Conservation (phyloP, 106 monocot species). For the Dendrobium catenatum region DNA sequence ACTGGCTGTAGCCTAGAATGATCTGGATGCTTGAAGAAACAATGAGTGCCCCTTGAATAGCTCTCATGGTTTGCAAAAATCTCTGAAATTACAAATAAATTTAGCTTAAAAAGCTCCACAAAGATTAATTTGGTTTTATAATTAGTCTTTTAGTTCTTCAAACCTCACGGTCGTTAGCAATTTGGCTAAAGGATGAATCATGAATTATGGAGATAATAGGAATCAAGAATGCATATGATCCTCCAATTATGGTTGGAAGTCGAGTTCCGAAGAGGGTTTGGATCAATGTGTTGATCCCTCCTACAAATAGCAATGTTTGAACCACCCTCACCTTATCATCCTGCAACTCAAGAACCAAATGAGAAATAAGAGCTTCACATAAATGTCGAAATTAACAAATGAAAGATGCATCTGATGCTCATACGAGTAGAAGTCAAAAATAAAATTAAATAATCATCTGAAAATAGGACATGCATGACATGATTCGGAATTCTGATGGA, state of each 20-base stretch:
- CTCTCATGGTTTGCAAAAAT: conserved; percentile 89
- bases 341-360: conserved; percentile 18
- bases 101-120: not conserved
- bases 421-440: not conserved
- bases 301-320: conserved; percentile 86
- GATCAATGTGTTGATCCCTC: conserved; percentile 83
- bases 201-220: conserved; percentile 83
- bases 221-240: conserved; percentile 75
- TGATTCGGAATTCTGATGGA: not conserved
- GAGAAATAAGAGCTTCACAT: not conserved
- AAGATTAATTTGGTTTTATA: not conserved
- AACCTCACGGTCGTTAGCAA: conserved; percentile 61
- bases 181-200: conserved; percentile 40
- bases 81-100: conserved; percentile 40
- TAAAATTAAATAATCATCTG: too few relatives aligned
- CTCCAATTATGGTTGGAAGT: conserved; percentile 79
- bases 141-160: not conserved
- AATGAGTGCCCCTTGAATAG: conserved; percentile 86
- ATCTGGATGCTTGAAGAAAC: conserved; percentile 95
- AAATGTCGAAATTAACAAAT: not conserved
- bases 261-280: conserved; percentile 93
- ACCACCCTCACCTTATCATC: conserved; percentile 84
- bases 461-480: too few relatives aligned
- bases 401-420: not conserved
- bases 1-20: conserved; percentile 91